phyloP scores from a whole-genome alignment of 495 filamentous ascomycete species.

The Aspergillus sparsus region DNA sequence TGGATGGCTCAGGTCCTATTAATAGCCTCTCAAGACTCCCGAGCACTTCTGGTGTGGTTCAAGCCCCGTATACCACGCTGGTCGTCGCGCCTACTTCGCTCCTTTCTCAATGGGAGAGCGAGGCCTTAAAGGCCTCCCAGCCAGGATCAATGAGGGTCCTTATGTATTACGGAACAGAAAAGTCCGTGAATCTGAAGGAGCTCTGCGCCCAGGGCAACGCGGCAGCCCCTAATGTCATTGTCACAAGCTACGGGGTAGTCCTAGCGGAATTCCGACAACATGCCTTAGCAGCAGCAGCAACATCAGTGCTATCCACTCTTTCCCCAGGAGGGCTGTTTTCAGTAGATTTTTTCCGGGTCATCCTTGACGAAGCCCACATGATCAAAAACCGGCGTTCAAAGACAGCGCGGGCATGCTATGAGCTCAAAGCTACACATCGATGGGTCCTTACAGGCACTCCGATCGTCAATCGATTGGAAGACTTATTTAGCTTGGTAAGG shows the following conservation, averaged over 20 bases:
- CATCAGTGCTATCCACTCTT: conserved; percentile 54
- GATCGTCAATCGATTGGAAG: conserved; percentile 94
- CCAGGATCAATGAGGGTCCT: conserved; percentile 77
- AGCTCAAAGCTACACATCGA: conserved; percentile 77
- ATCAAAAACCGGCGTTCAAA: conserved; percentile 92
- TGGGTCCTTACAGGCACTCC: conserved; percentile 96
- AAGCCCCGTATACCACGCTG: conserved; percentile 85
- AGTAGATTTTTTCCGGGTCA: conserved; percentile 88
- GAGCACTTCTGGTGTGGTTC: conserved; percentile 53
- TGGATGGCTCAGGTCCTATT: conserved; percentile 43
- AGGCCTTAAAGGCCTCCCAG: conserved; percentile 84
- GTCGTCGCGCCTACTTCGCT: conserved; percentile 95
- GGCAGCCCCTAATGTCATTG: conserved; percentile 81
- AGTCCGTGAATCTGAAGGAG: conserved; percentile 69
- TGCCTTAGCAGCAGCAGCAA: conserved; percentile 38
- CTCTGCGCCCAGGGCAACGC: conserved; percentile 76
- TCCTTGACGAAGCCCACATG: conserved; percentile 90
- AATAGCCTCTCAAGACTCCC: conserved; percentile 59
- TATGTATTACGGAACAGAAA: conserved; percentile 90
- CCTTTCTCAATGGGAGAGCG: conserved; percentile 93
- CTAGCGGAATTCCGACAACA: conserved; percentile 77
- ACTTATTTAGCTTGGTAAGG: conserved; percentile 91
- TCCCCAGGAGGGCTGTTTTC: conserved; percentile 79
- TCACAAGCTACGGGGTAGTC: conserved; percentile 94
- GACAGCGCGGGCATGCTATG: conserved; percentile 90